Conservation (phyloP, 768 basidiomycete genomes). For the Serendipita sp. region DNA sequence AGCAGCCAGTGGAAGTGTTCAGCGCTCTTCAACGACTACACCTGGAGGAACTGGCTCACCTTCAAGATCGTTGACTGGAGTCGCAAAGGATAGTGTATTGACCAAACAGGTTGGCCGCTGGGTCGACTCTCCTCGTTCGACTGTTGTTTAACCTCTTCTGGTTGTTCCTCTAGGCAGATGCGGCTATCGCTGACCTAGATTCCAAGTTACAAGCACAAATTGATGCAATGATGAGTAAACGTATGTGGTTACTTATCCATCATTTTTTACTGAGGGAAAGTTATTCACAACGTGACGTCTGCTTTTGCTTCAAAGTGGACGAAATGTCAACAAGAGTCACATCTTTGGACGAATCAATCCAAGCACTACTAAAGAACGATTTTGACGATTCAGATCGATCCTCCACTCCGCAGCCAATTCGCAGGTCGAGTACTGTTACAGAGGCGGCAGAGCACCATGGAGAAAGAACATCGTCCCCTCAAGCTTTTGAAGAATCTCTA, state of each 20-base stretch:
- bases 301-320: neutral
- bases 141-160: neutral
- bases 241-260: neutral
- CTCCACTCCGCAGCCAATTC: neutral
- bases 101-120: neutral
- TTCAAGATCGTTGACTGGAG: neutral
- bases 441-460: too few species aligned
- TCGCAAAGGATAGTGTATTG: neutral
- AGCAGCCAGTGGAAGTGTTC: too few species aligned
- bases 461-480: too few species aligned
- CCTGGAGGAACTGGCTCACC: neutral
- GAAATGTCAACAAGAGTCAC: neutral
- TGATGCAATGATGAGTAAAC: neutral
- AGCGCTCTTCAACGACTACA: too few species aligned
- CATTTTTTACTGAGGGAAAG: neutral
- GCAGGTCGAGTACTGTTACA: too few species aligned
- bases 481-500: too few species aligned
- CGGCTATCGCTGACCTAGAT: neutral
- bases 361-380: neutral
- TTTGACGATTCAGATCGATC: constrained; percentile 1
- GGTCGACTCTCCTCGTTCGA: too few species aligned
- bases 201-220: neutral
- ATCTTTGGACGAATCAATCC: neutral
- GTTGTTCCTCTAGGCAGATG: neutral
- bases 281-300: neutral